These are phyloP conservation scores for Termitomyces sp. DNA, from an alignment of 1,284 basidiomycete species.

Conservation along the genomic window DNA sequence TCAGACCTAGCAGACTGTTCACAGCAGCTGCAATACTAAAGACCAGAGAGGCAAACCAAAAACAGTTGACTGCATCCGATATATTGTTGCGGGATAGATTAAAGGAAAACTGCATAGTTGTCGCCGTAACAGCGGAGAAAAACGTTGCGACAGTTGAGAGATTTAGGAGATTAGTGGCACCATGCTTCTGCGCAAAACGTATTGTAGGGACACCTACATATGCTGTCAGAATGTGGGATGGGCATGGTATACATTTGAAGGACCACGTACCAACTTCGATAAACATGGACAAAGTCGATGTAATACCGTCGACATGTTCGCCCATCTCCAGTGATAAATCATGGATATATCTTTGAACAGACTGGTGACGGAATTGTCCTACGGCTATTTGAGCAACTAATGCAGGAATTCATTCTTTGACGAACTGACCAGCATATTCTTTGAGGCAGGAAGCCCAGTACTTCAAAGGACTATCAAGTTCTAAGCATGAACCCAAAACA, in stretches of 20 bases:
- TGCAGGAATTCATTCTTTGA: not conserved
- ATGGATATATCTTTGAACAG: slow-evolving; percentile 68
- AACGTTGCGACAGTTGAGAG: slow-evolving; percentile 73
- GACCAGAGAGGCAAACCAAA: slow-evolving; percentile 72
- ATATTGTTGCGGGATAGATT: slow-evolving; percentile 25
- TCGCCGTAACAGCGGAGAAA: slow-evolving; percentile 72
- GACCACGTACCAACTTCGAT: slow-evolving; percentile 59
- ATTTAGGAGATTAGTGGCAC: slow-evolving; percentile 62
- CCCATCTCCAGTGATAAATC: slow-evolving; percentile 66
- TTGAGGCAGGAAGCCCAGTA: slow-evolving; percentile 68
- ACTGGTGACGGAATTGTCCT: slow-evolving; percentile 67
- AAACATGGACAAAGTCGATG: slow-evolving; percentile 59
- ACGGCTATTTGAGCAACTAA: slow-evolving; percentile 5
- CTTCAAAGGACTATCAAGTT: slow-evolving; percentile 26
- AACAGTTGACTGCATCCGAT: slow-evolving; percentile 55
- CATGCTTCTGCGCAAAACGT: slow-evolving; percentile 69
- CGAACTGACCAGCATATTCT: slow-evolving; percentile 48
- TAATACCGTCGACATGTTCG: slow-evolving; percentile 64
- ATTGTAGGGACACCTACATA: slow-evolving; percentile 64
- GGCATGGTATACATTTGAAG: not conserved
- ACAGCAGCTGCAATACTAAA: slow-evolving; percentile 75
- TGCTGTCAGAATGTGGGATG: slow-evolving; percentile 3
- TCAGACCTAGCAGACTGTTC: slow-evolving; percentile 65
- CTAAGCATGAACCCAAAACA: slow-evolving; percentile 2
- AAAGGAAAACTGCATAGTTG: slow-evolving; percentile 65